These are phyloP conservation scores for Thalia dealbata DNA, from an alignment of 176 grass and related monocot genomes.

Conservation along the genomic window DNA sequence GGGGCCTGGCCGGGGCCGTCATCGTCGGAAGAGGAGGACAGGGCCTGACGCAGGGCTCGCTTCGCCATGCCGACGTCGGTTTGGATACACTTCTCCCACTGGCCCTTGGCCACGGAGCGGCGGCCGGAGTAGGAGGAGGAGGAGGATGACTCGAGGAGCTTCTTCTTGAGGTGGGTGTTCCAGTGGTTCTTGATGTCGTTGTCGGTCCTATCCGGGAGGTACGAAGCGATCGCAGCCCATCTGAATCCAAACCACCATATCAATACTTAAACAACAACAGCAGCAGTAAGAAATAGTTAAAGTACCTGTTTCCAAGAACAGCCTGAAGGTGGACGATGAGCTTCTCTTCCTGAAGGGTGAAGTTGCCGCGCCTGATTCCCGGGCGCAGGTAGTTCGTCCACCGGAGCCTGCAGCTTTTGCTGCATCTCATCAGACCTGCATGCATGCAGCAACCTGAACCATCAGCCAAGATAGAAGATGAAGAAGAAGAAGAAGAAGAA, in stretches of 20 bases:
- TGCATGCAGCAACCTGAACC: no score
- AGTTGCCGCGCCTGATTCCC: background rate
- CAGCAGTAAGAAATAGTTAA: background rate
- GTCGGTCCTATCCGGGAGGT: constrained; percentile 83
- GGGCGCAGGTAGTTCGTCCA: constrained; percentile 10
- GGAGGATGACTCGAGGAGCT: constrained; percentile 21
- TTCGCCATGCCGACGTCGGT: constrained; percentile 71
- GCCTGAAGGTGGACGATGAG: constrained; percentile 16
- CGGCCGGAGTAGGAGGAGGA: background rate
- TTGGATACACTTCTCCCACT: constrained; percentile 75
- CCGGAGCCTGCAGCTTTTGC: constrained; percentile 20
- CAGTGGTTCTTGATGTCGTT: constrained; percentile 99
- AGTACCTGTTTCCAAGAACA: constrained; percentile 6
- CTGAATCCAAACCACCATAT: constrained; percentile 7
- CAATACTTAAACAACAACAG: background rate
- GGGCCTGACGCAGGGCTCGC: constrained; percentile 50
- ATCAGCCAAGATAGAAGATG: no score
- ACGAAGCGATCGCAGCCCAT: constrained; percentile 90
- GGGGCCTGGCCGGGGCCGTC: background rate
- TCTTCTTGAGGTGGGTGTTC: constrained; percentile 96
- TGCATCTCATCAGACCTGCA: constrained; percentile 20
- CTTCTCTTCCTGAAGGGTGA: constrained; percentile 16
- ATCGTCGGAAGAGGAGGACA: constrained; percentile 21
- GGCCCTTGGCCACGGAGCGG: constrained; percentile 49
- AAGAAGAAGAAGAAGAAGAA: background rate